Conservation (phyloP, 495 filamentous ascomycete genomes). For the Apiosordaria backusii region DNA sequence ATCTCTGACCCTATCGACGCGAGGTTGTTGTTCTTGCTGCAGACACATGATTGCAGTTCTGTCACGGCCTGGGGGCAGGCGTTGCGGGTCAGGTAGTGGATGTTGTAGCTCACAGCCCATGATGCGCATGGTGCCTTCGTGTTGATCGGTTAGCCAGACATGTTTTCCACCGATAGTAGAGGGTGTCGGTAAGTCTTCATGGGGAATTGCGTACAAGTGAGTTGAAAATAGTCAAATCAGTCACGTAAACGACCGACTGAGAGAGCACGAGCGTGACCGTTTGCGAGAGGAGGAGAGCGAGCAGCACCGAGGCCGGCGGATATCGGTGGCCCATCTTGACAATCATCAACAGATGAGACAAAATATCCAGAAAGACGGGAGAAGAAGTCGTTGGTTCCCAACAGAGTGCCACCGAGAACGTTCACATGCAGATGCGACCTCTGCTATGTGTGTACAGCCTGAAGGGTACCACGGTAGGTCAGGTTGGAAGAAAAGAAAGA, state of each 20-base stretch:
- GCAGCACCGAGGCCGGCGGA: neutral
- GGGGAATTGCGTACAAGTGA: constrained; percentile 34
- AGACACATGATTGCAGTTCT: constrained; percentile 46
- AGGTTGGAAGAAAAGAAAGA: neutral
- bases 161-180: too few species aligned
- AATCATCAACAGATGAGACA: neutral
- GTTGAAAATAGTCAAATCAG: constrained; percentile 41
- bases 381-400: neutral
- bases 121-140: constrained; percentile 47
- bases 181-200: too few species aligned
- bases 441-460: neutral
- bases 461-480: neutral
- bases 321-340: neutral
- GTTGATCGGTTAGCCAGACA: neutral
- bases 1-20: constrained; percentile 37
- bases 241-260: constrained; percentile 38
- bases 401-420: neutral
- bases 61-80: constrained; percentile 40
- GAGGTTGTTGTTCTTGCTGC: constrained; percentile 48
- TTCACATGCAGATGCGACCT: neutral
- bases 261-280: neutral
- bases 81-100: constrained; percentile 39
- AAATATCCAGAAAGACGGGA: neutral
- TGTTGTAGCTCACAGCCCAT: constrained; percentile 37
- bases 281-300: neutral